Evolutionary conservation across 352 stramenopile species (phyloP).

Genomic region (Heterotrichella gracilis): DNA sequence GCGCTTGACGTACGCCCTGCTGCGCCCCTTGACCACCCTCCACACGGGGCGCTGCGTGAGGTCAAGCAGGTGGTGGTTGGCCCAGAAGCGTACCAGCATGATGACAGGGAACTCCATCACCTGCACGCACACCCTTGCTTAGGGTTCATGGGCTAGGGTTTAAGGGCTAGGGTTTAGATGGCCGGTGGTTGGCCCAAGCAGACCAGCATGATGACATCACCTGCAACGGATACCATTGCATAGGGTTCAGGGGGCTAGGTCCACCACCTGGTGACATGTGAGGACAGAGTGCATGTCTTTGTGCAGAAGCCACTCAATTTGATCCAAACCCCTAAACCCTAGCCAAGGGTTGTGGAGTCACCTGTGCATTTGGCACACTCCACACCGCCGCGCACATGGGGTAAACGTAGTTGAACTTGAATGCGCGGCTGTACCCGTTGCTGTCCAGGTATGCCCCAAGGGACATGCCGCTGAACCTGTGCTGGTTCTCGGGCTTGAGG

Average conservation of each 20-base stretch:
- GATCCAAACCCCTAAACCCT: no score
- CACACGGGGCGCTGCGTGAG: conserved; percentile 14
- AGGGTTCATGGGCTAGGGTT: no score
- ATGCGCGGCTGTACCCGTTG: conserved; percentile 15
- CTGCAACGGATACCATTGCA: no score
- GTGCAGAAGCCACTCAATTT: no score
- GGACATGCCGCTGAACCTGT: conserved; percentile 10
- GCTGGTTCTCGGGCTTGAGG: conserved; percentile 15
- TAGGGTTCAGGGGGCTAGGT: no score
- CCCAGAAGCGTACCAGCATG: conserved; percentile 15
- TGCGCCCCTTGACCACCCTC: conserved; percentile 13
- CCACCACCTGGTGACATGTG: no score
- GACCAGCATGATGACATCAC: no score
- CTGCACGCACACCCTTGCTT: no score
- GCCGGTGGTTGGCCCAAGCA: no score
- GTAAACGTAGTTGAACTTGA: conserved; percentile 14
- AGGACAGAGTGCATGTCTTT: no score
- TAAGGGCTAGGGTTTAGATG: no score
- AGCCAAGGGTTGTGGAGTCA: no score
- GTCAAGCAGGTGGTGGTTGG: conserved; percentile 16
- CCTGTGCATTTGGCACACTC: conserved; percentile 17
- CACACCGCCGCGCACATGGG: conserved; percentile 17
- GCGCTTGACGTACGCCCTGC: conserved; percentile 15
- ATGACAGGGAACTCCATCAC: conserved; percentile 17
- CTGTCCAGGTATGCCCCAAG: conserved; percentile 18